Evolutionary conservation across 2,329 filamentous ascomycete species (phyloP).

Genomic region (Neopestalotiopsis rosae): DNA sequence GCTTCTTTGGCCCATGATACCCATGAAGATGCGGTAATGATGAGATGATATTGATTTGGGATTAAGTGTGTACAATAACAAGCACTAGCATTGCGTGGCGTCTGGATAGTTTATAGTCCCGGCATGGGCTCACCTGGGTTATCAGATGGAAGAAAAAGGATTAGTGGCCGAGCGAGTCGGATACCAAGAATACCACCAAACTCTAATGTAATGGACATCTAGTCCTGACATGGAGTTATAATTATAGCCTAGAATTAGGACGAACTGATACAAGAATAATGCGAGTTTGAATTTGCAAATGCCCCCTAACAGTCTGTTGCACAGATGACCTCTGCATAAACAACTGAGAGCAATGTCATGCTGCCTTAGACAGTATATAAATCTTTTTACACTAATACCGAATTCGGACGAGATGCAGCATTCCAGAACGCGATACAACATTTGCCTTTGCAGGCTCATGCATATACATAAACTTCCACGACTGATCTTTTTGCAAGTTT

Average conservation of each 20-base stretch:
- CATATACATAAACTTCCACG: no score
- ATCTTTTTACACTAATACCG: no score
- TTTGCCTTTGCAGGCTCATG: background rate
- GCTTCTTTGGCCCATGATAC: background rate
- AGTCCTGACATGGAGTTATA: background rate
- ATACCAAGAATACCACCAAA: background rate
- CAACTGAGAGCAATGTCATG: no score
- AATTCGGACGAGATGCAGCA: no score
- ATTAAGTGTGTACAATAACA: background rate
- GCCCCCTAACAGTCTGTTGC: background rate
- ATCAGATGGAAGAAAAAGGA: background rate
- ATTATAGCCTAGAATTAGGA: background rate
- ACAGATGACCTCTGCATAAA: background rate
- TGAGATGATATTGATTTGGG: background rate
- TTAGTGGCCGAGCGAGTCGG: background rate
- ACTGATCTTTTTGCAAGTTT: no score
- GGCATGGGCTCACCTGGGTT: background rate
- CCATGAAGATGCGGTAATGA: background rate
- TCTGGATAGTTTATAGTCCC: constrained; percentile 3
- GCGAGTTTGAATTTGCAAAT: background rate
- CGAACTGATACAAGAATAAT: background rate
- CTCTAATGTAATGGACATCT: background rate
- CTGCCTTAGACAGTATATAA: no score
- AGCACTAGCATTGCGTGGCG: constrained; percentile 21
- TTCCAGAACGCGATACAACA: no score